Evolutionary conservation across 306 rosid species (phyloP).

Genomic region (Sicyos baderoa): DNA sequence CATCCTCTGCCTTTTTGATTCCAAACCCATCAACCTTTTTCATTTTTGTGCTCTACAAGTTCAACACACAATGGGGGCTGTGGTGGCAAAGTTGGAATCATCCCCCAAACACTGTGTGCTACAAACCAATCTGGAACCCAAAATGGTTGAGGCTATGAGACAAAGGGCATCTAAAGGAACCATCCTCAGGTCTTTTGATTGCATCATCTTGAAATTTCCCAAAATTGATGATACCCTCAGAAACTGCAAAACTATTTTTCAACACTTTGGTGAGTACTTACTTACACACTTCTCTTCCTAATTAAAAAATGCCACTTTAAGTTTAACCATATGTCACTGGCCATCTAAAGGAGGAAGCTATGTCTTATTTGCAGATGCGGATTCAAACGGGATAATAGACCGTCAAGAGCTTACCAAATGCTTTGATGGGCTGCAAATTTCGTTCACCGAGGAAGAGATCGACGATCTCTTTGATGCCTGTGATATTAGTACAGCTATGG

Average conservation of each 20-base stretch:
- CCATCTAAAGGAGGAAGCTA: neutral
- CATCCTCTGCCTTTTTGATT: neutral
- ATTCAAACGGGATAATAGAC: conserved; percentile 75
- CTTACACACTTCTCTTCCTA: no score
- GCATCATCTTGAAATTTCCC: conserved; percentile 77
- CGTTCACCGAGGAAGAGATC: conserved; percentile 62
- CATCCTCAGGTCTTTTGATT: conserved; percentile 64
- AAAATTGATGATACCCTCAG: conserved; percentile 82
- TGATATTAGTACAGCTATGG: conserved; percentile 68
- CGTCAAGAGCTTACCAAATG: conserved; percentile 62
- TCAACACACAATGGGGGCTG: conserved; percentile 55
- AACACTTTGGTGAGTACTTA: conserved; percentile 86
- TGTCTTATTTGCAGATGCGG: conserved; percentile 50
- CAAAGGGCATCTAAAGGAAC: conserved; percentile 56
- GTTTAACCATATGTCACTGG: no score
- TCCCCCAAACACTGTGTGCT: conserved; percentile 29
- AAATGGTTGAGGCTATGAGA: conserved; percentile 70
- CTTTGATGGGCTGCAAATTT: conserved; percentile 58
- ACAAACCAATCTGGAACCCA: conserved; percentile 71
- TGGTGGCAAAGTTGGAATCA: conserved; percentile 41
- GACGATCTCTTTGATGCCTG: conserved; percentile 78
- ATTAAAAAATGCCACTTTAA: neutral
- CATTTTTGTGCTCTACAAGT: conserved; percentile 20
- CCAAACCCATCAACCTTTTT: conserved; percentile 20
- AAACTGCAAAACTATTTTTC: conserved; percentile 65